Percentiles rank a stretch among this genome's conserved stretches.
Conservation (phyloP, 257 asterid species). For the Galeopsis tetrahit region DNA sequence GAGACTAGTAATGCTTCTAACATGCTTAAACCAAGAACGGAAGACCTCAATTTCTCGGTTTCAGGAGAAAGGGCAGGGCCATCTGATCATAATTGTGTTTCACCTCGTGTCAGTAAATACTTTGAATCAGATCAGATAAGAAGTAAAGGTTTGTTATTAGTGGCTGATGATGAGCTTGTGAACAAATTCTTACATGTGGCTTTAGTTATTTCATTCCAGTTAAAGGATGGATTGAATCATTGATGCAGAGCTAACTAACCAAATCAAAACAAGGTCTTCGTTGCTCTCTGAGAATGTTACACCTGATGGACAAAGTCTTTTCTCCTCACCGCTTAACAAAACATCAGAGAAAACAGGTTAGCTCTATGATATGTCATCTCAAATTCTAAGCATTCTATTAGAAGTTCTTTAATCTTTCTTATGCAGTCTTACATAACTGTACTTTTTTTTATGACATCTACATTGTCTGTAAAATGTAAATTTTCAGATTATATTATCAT, state of each 20-base stretch:
- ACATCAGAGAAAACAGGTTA: slow-evolving; percentile 50
- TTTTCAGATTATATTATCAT: not conserved
- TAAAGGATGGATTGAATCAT: slow-evolving; percentile 43
- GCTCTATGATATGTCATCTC: slow-evolving; percentile 35
- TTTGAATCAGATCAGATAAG: slow-evolving; percentile 30
- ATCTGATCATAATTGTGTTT: slow-evolving; percentile 38
- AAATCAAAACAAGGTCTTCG: slow-evolving; percentile 34
- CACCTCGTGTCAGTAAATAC: slow-evolving; percentile 42
- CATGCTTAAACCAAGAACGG: slow-evolving; percentile 31
- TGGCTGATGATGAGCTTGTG: slow-evolving; percentile 18
- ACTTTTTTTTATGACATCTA: slow-evolving; percentile 2
- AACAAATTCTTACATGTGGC: slow-evolving; percentile 3
- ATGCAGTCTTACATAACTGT: slow-evolving; percentile 25
- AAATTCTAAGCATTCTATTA: slow-evolving; percentile 10
- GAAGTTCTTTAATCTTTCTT: slow-evolving; percentile 23
- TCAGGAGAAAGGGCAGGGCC: slow-evolving; percentile 45
- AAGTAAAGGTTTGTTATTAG: slow-evolving; percentile 40
- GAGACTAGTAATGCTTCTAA: slow-evolving; percentile 39
- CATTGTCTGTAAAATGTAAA: slow-evolving; percentile 1
- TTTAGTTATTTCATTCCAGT: slow-evolving; percentile 27
- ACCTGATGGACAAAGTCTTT: slow-evolving; percentile 43
- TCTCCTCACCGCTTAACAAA: slow-evolving; percentile 38
- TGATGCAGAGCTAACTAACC: slow-evolving; percentile 52
- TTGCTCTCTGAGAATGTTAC: slow-evolving; percentile 42
- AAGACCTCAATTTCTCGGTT: slow-evolving; percentile 39